Conservation (phyloP, 2,329 filamentous ascomycete species). For the Colletotrichum salicis region DNA sequence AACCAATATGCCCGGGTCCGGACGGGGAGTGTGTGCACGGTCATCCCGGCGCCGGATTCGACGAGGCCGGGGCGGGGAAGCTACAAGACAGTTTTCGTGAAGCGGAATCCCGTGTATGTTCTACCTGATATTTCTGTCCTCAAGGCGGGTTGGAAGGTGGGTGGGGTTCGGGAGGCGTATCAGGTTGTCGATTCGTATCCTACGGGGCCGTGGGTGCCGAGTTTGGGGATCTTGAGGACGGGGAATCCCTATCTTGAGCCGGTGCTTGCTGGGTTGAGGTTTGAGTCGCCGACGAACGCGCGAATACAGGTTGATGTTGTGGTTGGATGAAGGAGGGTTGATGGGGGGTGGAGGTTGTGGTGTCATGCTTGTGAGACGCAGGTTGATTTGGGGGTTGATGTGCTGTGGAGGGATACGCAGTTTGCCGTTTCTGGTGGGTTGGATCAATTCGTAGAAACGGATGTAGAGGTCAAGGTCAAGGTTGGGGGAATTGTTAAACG, state of each 20-base stretch:
- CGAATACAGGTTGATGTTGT: background rate
- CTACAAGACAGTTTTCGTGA: constrained; percentile 3
- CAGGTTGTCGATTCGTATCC: background rate
- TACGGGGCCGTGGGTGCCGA: background rate
- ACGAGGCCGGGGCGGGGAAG: background rate
- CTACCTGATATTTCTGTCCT: background rate
- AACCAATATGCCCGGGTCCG: constrained; percentile 4
- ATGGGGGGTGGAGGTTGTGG: background rate
- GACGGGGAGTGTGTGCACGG: background rate
- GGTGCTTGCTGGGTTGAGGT: background rate
- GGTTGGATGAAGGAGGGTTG: background rate
- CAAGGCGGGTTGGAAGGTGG: background rate
- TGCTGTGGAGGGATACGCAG: background rate
- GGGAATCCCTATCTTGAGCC: background rate
- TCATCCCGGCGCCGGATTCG: constrained; percentile 1
- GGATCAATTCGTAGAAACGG: background rate
- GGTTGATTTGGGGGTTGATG: background rate
- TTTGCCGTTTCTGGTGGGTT: background rate
- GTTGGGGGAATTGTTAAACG: background rate
- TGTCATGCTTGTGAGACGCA: background rate
- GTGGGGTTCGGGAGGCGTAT: background rate
- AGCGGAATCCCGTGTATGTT: background rate
- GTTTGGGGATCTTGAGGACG: background rate
- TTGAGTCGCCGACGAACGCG: constrained; percentile 2
- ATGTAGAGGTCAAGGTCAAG: background rate